Evolutionary conservation across 2,329 filamentous ascomycete species (phyloP), one percentile per base, ranked within the genome.

Genomic region (Cercospora zeae-maydis): DNA sequence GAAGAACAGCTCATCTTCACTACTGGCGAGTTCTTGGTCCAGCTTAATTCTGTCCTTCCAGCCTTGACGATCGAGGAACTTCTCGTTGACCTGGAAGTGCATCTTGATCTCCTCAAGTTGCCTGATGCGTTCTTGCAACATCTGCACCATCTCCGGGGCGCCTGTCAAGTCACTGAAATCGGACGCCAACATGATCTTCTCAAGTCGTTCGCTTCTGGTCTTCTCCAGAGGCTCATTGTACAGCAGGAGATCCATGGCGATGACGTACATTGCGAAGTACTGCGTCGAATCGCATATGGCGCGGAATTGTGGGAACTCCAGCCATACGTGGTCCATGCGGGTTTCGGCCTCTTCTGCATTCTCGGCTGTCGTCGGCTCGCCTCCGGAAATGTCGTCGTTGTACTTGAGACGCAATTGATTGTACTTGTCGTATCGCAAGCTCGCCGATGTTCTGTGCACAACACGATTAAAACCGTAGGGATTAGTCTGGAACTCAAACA

Each of bases 161-260:
- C 95, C 96, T 62, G 92, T 88, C 47, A 99, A 83, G 75, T 99
- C 95, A 75, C 93, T 99, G 74, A 99, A 99, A 77, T 99, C 95
- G 0, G 95, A 98, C 1, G 93, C 95, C 54, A 99, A 86, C 87
- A 99, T 97, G 70, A 99, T 99, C 82, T 97, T 98, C 77, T 99
- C 95, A 14, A 99, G 81, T 36, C 92, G 87, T 78, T 99, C 96
- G 71, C 84, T 96, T 63, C 96, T 87, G n/a, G 93, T 96, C 83
- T 99, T 99, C 77, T 99, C 95, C 52, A 96, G 80, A 1, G 95
- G 95, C 76, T 99, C 95, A 73, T 86, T 97, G 79, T 98, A 99
- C 76, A 99, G 88, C 57, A 99, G 82, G 45, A 99, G 83, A 77
- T 99, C 95, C 66, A 98, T 82, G 3, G 97, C 93, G 70, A 99